Base-by-base conservation (phyloP, 2,329 filamentous ascomycete species). In the Penicillium sp. region DNA sequence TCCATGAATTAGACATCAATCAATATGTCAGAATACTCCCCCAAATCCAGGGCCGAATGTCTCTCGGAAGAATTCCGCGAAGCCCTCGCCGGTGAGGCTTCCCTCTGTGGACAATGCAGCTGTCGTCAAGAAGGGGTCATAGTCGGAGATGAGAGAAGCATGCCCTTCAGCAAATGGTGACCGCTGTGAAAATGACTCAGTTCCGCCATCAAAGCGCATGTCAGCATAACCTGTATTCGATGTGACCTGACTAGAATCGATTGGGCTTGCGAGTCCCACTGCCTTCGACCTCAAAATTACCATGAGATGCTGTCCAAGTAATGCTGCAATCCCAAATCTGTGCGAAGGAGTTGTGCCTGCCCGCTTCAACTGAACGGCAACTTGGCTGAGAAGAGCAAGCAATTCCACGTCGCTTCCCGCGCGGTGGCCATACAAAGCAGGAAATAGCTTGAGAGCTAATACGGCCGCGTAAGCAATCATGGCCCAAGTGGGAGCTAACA, bases 401-500 rank as follows among this genome's bases (percentile, higher is more conserved):
- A 70, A 60, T 38, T 70, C 66, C 3, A 63, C 41, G 18, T 69
- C 63, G 40, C 43, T 41, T 5, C 60, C 61, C 3, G 50, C 11
- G 1, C 55, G 51, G n/a, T 55, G 32, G 0, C 60, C 61, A 38
- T 67, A 58, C 13, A 67, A 16, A 3, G 39, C 24, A 0, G 65
- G 65, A 9, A 68, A 69, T 3, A 70, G 27, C 46, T 63, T 61
- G 2, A 70, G 42, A 1, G 67, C 55, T 2, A 70, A 53, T 11
- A 69, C 64, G 0, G 63, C 66, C 0, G 67, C 61, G 32, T 70
- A 70, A 0, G 66, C 62, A 31, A 69, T 66, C 67, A 71, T 71
- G 1, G 67, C 67, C 67, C 68, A 70, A 0, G 65, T 70, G 0
- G 68, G 68, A n/a, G 67, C 60, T 18, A 71, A 48, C 66, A 71